Evolutionary conservation across 768 basidiomycete genomes (phyloP).

Genomic region (Dentipellis sp.): DNA sequence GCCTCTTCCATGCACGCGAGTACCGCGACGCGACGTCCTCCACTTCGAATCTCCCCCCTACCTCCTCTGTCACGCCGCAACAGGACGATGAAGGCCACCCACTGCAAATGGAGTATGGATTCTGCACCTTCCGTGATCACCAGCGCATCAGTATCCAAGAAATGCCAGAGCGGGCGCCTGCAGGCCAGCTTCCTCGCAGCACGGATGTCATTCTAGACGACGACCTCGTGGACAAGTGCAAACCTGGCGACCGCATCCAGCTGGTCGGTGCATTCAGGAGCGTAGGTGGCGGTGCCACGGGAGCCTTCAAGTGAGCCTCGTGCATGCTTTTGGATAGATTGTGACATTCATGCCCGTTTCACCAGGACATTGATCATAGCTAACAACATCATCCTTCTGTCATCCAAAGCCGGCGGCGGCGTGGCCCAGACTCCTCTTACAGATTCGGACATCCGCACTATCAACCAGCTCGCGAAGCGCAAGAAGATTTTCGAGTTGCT

Average conservation of each 20-base stretch:
- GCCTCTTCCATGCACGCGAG: constrained; percentile 73
- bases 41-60: constrained; percentile 78
- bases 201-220: constrained; percentile 95
- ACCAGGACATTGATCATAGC: constrained; percentile 84
- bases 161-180: constrained; percentile 98
- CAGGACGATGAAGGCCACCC: constrained; percentile 84
- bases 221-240: constrained; percentile 94
- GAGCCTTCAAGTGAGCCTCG: constrained; percentile 81
- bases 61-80: constrained; percentile 80
- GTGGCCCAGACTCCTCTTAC: constrained; percentile 90
- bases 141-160: constrained; percentile 98
- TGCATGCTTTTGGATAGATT: neutral
- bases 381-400: constrained; percentile 90
- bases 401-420: constrained; percentile 91
- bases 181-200: constrained; percentile 92
- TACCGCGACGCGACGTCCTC: constrained; percentile 92
- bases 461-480: constrained; percentile 88
- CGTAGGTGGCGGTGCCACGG: constrained; percentile 81
- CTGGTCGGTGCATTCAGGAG: constrained; percentile 93
- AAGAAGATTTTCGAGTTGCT: constrained; percentile 81
- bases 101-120: constrained; percentile 87
- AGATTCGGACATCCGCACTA: constrained; percentile 89
- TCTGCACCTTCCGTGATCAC: constrained; percentile 89
- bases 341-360: neutral
- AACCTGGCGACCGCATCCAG: constrained; percentile 96